A percentile compares a stretch with the other conserved stretches of the same genome.
Evolutionary conservation across 768 basidiomycete species (phyloP).

Genomic region (Wakefieldia striispora): DNA sequence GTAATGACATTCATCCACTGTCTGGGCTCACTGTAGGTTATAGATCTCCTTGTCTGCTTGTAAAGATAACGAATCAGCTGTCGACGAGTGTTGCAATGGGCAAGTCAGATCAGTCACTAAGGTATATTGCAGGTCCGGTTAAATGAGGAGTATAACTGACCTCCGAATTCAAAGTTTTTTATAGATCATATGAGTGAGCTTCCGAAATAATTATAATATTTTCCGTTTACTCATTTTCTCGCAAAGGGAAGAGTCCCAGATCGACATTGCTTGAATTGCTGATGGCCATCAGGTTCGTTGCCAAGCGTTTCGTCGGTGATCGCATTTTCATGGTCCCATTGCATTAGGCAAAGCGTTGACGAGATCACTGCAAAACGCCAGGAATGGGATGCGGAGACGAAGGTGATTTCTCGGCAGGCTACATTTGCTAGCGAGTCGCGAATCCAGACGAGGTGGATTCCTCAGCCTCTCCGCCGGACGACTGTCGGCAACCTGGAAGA

Average conservation of each 20-base stretch:
- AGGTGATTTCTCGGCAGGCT: constrained; percentile 8
- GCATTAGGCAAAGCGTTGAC: constrained; percentile 16
- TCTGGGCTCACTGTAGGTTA: not conserved
- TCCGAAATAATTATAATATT: not conserved
- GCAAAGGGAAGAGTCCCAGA: constrained; percentile 17
- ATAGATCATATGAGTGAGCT: constrained; percentile 26
- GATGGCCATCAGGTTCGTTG: constrained; percentile 22
- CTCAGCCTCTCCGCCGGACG: constrained; percentile 6
- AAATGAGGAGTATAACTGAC: constrained; percentile 1
- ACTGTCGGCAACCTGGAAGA: constrained; percentile 8
- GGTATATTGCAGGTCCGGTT: constrained; percentile 1
- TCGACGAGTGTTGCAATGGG: constrained; percentile 15
- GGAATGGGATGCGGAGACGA: constrained; percentile 4
- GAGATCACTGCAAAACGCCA: constrained; percentile 15
- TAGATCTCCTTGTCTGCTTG: constrained; percentile 32
- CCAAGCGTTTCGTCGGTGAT: not conserved
- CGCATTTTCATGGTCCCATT: not conserved
- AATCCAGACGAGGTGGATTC: not conserved
- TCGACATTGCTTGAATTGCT: constrained; percentile 26
- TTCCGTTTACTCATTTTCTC: not conserved
- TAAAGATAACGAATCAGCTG: constrained; percentile 23
- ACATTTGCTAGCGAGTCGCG: constrained; percentile 8
- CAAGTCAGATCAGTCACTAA: constrained; percentile 26
- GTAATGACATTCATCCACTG: not conserved
- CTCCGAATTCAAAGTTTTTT: constrained; percentile 21